A percentile compares a stretch with the other conserved stretches of the same genome.
Evolutionary conservation across 106 monocot genomes (phyloP).

Genomic region (Hemerocallis citrina): DNA sequence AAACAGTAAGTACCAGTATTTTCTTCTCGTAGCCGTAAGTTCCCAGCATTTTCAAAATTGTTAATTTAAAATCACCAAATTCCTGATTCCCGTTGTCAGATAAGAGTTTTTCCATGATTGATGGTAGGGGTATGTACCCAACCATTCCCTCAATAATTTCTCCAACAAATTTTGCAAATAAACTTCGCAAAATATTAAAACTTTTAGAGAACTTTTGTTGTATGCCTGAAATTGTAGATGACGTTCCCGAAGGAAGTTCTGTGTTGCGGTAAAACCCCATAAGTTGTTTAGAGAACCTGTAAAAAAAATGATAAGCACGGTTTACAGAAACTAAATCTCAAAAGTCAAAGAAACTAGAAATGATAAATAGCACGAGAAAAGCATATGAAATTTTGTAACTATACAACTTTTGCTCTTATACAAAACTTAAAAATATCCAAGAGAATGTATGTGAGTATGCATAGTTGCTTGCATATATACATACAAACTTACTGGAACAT

Average conservation of each 20-base stretch:
- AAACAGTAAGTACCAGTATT: slow-evolving; percentile 60
- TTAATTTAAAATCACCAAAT: slow-evolving; percentile 93
- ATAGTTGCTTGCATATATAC: no score
- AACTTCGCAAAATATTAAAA: slow-evolving; percentile 35
- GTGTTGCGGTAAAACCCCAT: slow-evolving; percentile 31
- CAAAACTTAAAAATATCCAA: no score
- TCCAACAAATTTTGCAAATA: slow-evolving; percentile 71
- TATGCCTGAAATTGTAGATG: slow-evolving; percentile 11
- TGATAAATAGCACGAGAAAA: background rate
- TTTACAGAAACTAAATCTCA: background rate
- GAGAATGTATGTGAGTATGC: no score
- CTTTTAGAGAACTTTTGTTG: slow-evolving; percentile 6
- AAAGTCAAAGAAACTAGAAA: background rate
- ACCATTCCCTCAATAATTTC: slow-evolving; percentile 93
- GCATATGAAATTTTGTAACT: no score
- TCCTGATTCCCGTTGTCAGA: slow-evolving; percentile 85
- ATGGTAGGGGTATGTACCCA: slow-evolving; percentile 70
- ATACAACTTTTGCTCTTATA: no score
- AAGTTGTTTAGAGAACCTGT: slow-evolving; percentile 70
- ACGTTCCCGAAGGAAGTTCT: slow-evolving; percentile 18
- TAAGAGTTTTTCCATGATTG: slow-evolving; percentile 83
- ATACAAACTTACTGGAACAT: no score
- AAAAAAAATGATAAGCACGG: background rate
- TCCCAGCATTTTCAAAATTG: slow-evolving; percentile 76
- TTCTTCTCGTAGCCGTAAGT: slow-evolving; percentile 89